These are phyloP conservation scores for Ceratobasidium sp. DNA, from an alignment of 1,284 basidiomycete species.

Conservation along the genomic window DNA sequence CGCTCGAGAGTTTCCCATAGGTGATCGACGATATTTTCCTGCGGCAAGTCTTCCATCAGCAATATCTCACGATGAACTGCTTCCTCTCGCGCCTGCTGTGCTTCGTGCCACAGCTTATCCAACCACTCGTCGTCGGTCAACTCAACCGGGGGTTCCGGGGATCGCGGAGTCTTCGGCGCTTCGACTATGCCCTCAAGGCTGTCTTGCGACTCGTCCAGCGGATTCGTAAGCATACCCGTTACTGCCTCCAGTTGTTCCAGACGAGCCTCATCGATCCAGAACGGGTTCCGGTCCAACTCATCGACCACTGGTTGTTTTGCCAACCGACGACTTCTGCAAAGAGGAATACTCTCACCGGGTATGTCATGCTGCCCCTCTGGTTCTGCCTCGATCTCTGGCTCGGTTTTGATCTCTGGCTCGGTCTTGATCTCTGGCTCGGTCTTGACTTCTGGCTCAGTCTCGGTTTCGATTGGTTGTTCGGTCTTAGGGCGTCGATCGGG, in stretches of 20 bases:
- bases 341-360: constrained; percentile 12
- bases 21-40: background rate
- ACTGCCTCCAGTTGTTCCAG: background rate
- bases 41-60: background rate
- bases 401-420: background rate
- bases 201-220: too few species aligned
- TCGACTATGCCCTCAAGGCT: background rate
- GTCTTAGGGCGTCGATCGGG: too few species aligned
- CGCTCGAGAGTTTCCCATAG: background rate
- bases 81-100: constrained; percentile 10
- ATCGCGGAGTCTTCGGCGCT: background rate
- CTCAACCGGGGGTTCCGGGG: background rate
- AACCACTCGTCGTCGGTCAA: constrained; percentile 8
- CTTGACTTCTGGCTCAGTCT: background rate
- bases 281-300: background rate
- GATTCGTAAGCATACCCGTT: too few species aligned
- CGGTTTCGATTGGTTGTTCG: too few species aligned
- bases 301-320: background rate
- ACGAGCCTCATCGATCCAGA: background rate
- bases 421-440: background rate
- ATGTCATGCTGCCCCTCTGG: too few species aligned
- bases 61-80: constrained; percentile 28
- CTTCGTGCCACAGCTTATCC: constrained; percentile 8
- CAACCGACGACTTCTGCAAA: background rate
- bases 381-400: background rate